Evolutionary conservation across 2,329 filamentous ascomycete species (phyloP).

Genomic region (Neocucurbitaria cava): DNA sequence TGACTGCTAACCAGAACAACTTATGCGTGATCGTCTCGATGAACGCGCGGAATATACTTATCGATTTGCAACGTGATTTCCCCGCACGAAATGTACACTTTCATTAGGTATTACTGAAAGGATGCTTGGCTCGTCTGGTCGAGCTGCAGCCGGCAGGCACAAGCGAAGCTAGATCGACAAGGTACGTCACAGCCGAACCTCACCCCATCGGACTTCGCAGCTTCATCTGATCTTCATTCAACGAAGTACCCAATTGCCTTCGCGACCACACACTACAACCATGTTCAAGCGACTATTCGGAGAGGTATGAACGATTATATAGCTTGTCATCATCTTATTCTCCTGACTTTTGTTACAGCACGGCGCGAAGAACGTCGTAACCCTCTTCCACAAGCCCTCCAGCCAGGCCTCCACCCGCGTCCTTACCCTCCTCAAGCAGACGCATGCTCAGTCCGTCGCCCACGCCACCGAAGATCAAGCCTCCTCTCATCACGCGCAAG

Average conservation of each 20-base stretch:
- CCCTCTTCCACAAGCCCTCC: conserved; percentile 89
- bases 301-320: conserved; percentile 44
- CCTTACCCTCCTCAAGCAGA: conserved; percentile 79
- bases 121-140: neutral
- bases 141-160: conserved; percentile 5
- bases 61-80: neutral
- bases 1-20: neutral
- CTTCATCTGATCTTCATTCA: conserved; percentile 19
- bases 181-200: conserved; percentile 38
- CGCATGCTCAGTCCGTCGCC: conserved; percentile 71
- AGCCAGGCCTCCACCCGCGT: conserved; percentile 75
- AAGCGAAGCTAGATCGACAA: conserved; percentile 24
- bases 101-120: neutral
- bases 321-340: neutral
- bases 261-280: conserved; percentile 15
- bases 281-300: conserved; percentile 58
- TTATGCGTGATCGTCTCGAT: neutral
- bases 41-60: too few relatives aligned
- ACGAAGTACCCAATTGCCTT: conserved; percentile 8
- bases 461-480: conserved; percentile 78
- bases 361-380: conserved; percentile 77
- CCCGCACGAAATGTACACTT: neutral
- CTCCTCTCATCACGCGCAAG: conserved; percentile 68
- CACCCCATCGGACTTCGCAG: conserved; percentile 24
- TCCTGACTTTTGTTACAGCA: conserved; percentile 42